A percentile compares a stretch with the other conserved stretches of the same genome.
Conservation (phyloP, 2,329 filamentous ascomycete genomes). For the Aspergillus sp. region DNA sequence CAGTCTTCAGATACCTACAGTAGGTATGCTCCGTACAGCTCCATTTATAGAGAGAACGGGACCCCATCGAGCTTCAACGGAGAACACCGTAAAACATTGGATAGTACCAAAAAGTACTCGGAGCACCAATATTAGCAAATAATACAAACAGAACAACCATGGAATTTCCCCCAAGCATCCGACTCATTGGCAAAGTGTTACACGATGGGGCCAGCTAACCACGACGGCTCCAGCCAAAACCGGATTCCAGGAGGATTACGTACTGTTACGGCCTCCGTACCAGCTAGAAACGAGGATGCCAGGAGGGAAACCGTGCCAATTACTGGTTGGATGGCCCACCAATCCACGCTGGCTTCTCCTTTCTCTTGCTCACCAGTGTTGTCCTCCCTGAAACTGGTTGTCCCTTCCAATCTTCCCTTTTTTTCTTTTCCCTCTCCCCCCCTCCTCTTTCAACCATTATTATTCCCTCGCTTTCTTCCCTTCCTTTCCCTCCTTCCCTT, state of each 20-base stretch:
- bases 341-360: conserved; percentile 24
- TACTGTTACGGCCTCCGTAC: background rate
- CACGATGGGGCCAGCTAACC: conserved; percentile 12
- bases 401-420: conserved; percentile 15
- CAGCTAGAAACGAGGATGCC: background rate
- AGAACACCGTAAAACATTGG: too few relatives aligned
- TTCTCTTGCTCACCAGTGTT: conserved; percentile 14
- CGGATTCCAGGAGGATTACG: conserved; percentile 5
- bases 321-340: conserved; percentile 18
- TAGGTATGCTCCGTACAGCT: too few relatives aligned
- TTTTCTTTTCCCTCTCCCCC: conserved; percentile 15
- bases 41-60: background rate
- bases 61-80: too few relatives aligned
- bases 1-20: too few relatives aligned
- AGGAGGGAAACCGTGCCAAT: too few relatives aligned
- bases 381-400: conserved; percentile 21
- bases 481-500: conserved; percentile 39
- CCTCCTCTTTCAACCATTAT: conserved; percentile 7
- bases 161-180: background rate
- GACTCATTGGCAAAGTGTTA: conserved; percentile 18
- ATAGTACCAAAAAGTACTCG: too few relatives aligned
- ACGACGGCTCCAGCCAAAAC: conserved; percentile 8
- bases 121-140: too few relatives aligned
- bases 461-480: conserved; percentile 3
- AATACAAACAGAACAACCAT: too few relatives aligned